Evolutionary conservation across 306 rosid species (phyloP).

Genomic region (Acmispon strigosus): DNA sequence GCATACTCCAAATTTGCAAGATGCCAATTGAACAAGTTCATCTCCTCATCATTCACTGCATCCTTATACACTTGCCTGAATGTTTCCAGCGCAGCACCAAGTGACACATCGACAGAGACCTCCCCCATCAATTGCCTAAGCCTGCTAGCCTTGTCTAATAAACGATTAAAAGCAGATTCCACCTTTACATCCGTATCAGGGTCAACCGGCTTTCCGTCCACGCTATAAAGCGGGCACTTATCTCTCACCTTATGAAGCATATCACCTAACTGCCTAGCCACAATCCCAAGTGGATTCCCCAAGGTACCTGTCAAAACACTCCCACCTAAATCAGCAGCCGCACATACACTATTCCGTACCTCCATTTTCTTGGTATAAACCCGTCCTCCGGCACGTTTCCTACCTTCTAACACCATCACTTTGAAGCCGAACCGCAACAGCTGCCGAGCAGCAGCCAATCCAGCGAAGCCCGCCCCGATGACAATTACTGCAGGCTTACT

Average conservation of each 20-base stretch:
- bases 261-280: constrained; percentile 75
- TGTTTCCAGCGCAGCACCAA: constrained; percentile 90
- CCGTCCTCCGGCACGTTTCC: constrained; percentile 85
- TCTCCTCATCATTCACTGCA: constrained; percentile 68
- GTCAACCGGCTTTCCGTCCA: constrained; percentile 80
- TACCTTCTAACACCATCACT: constrained; percentile 80
- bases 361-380: constrained; percentile 95
- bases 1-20: constrained; percentile 96
- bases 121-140: constrained; percentile 90
- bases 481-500: constrained; percentile 55
- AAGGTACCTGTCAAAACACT: constrained; percentile 93
- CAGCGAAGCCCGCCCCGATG: constrained; percentile 82
- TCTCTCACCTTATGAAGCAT: constrained; percentile 86
- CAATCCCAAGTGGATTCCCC: constrained; percentile 91
- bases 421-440: constrained; percentile 80
- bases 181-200: constrained; percentile 79
- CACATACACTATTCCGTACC: constrained; percentile 73
- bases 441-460: constrained; percentile 91
- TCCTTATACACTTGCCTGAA: constrained; percentile 69
- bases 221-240: constrained; percentile 72
- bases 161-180: constrained; percentile 73
- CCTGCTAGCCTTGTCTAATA: constrained; percentile 82
- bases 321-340: constrained; percentile 96
- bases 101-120: constrained; percentile 90
- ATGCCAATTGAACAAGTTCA: constrained; percentile 94